These are phyloP conservation scores for Nicotiana sylvestris DNA, from an alignment of 257 asterid genomes.

Conservation along the genomic window DNA sequence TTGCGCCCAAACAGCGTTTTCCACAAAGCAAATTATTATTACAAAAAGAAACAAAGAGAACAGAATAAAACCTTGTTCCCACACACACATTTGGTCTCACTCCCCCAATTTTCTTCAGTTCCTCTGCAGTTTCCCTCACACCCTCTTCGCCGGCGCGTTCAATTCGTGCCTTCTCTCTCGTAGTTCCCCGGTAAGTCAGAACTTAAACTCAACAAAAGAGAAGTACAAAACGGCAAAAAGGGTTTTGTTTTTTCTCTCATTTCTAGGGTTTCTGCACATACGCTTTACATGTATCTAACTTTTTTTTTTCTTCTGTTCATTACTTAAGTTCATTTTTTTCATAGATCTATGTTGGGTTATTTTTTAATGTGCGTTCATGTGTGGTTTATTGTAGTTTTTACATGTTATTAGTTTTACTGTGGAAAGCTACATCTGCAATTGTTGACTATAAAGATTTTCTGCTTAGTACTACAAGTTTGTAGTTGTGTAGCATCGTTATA, in stretches of 20 bases:
- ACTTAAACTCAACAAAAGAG: neutral
- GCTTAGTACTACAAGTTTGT: neutral
- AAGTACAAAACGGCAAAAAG: neutral
- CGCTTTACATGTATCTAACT: neutral
- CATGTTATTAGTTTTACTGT: neutral
- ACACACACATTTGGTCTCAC: neutral
- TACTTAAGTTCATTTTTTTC: neutral
- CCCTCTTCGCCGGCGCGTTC: neutral
- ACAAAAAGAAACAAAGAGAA: neutral
- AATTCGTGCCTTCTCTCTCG: neutral
- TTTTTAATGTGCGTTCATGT: neutral
- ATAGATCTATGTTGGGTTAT: conserved; percentile 2
- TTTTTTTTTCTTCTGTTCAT: neutral
- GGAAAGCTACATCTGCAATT: neutral
- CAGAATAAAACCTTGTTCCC: neutral
- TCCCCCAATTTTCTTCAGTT: neutral
- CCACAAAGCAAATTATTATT: no score
- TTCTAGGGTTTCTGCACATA: conserved; percentile 10
- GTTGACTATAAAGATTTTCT: neutral
- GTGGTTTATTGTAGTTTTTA: neutral
- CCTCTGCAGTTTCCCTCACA: neutral
- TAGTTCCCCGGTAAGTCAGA: neutral
- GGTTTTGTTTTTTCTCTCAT: conserved; percentile 3
- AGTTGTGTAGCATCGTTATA: neutral
- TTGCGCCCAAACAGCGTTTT: no score